Percentiles rank a stretch among this genome's conserved stretches.
Evolutionary conservation across 1,284 basidiomycete genomes (phyloP).

Genomic region (Rhodotorula mucilaginosa): DNA sequence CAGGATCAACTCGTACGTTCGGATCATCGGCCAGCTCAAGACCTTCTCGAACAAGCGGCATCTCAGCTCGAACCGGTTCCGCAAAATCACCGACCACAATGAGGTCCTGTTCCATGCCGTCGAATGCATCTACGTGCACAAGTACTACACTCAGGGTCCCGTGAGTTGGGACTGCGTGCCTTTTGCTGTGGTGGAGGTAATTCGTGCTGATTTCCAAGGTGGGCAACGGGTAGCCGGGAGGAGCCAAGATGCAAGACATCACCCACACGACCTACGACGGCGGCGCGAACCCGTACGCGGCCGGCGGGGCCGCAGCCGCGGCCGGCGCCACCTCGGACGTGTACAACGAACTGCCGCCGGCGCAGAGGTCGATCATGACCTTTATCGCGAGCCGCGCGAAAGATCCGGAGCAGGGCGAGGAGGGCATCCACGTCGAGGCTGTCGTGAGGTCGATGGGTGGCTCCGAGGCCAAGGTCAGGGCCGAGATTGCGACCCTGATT

Average conservation of each 20-base stretch:
- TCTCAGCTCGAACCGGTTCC: conserved; percentile 72
- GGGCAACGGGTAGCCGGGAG: conserved; percentile 38
- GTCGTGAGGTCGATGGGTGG: conserved; percentile 44
- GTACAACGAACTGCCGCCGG: conserved; percentile 59
- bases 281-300: conserved; percentile 29
- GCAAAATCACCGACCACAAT: conserved; percentile 66
- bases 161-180: conserved; percentile 4
- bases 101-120: conserved; percentile 79
- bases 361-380: conserved; percentile 65
- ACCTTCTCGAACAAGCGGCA: conserved; percentile 78
- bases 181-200: no score
- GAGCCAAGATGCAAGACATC: conserved; percentile 9
- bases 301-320: neutral
- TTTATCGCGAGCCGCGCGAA: conserved; percentile 19
- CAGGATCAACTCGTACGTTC: conserved; percentile 75
- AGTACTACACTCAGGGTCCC: conserved; percentile 41
- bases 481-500: conserved; percentile 66
- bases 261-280: conserved; percentile 17
- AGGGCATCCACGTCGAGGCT: conserved; percentile 40
- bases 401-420: conserved; percentile 18
- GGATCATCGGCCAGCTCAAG: conserved; percentile 88
- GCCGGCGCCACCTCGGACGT: conserved; percentile 39
- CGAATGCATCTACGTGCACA: conserved; percentile 58
- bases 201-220: neutral
- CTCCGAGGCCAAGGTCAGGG: conserved; percentile 54